A percentile compares a stretch with the other conserved stretches of the same genome.
These are phyloP conservation scores for Ophiostoma triangulosporum DNA, from an alignment of 2,329 filamentous ascomycete species.

Conservation along the genomic window DNA sequence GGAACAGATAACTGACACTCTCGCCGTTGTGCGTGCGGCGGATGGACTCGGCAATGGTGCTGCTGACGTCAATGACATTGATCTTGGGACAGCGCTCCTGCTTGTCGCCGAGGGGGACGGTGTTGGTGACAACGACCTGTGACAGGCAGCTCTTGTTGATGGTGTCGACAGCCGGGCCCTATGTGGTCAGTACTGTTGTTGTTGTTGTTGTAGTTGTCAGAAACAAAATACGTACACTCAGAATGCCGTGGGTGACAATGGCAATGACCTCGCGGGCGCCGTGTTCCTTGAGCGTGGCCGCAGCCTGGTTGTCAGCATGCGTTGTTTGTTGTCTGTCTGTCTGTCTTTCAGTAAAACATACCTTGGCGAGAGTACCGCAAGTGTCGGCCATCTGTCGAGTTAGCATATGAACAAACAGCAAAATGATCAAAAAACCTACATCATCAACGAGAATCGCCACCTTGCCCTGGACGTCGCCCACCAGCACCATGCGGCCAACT, in stretches of 20 bases:
- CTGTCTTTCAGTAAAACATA: too few species aligned
- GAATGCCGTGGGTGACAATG: conserved; percentile 45
- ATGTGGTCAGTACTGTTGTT: conserved; percentile 32
- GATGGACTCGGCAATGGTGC: conserved; percentile 62
- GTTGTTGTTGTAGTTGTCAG: too few species aligned
- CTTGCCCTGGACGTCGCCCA: conserved; percentile 83
- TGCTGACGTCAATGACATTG: conserved; percentile 83
- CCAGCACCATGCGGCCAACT: conserved; percentile 83
- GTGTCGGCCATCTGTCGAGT: conserved; percentile 15
- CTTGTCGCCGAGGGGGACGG: conserved; percentile 67
- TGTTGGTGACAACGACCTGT: conserved; percentile 82
- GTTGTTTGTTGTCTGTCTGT: too few species aligned
- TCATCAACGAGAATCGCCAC: conserved; percentile 71
- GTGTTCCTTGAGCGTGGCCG: conserved; percentile 74
- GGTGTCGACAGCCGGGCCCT: conserved; percentile 80
- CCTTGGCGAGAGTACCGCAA: conserved; percentile 44
- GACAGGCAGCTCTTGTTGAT: conserved; percentile 66
- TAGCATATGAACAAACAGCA: background rate
- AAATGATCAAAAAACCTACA: conserved; percentile 4
- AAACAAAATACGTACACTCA: conserved; percentile 6
- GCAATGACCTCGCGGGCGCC: conserved; percentile 81
- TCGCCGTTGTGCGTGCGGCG: conserved; percentile 55
- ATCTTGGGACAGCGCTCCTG: conserved; percentile 61
- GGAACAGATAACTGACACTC: conserved; percentile 53
- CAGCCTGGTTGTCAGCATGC: conserved; percentile 37